phyloP scores from a whole-genome alignment of 306 rosid species.

The Castanopsis chinensis region DNA sequence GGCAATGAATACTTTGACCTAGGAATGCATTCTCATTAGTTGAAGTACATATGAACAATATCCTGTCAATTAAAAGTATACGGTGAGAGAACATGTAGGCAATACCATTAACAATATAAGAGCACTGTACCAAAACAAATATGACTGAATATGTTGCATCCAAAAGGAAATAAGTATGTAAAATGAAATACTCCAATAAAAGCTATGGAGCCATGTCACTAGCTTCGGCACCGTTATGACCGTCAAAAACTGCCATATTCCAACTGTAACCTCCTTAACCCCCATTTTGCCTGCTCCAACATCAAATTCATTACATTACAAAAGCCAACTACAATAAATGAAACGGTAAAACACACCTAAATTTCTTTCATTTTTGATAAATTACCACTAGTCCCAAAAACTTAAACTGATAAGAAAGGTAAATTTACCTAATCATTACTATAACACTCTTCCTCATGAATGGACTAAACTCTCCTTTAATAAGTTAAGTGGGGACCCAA shows the following conservation, averaged over 20 bases:
- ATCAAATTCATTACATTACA: not conserved
- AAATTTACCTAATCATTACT: no score
- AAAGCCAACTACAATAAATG: not conserved
- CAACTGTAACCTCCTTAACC: conserved; percentile 73
- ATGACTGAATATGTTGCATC: conserved; percentile 60
- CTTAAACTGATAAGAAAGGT: no score
- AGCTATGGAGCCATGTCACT: conserved; percentile 89
- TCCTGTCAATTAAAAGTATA: not conserved
- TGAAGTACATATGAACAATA: conserved; percentile 3
- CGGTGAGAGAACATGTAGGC: not conserved
- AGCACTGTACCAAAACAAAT: not conserved
- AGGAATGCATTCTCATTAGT: conserved; percentile 28
- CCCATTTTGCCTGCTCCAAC: conserved; percentile 53
- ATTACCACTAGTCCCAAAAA: no score
- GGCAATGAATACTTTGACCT: conserved; percentile 65
- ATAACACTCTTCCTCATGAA: no score
- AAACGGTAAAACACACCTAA: not conserved
- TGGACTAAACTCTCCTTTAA: no score
- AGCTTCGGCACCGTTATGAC: conserved; percentile 93
- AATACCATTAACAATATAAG: not conserved
- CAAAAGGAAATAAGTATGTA: conserved; percentile 90
- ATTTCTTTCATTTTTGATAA: not conserved
- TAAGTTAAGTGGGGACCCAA: no score
- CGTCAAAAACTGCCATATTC: conserved; percentile 87
- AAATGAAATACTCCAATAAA: conserved; percentile 78